Conservation (phyloP, 208 protist species). For the Wallacemonas rigidus region DNA sequence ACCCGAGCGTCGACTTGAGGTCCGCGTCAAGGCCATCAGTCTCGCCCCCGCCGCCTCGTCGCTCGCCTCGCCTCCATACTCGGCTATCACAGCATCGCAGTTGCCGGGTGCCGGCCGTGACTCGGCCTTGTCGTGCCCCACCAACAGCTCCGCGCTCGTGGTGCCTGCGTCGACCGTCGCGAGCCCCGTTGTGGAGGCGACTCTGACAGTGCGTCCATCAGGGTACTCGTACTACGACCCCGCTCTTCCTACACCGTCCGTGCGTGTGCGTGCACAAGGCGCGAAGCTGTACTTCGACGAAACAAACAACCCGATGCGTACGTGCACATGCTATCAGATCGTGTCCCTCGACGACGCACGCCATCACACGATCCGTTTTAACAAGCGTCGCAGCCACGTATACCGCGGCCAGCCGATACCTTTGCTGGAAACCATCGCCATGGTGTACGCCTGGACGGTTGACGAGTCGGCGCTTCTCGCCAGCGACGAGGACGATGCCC, state of each 20-base stretch:
- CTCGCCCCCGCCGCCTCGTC: constrained; percentile 21
- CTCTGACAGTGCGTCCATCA: constrained; percentile 49
- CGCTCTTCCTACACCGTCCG: constrained; percentile 51
- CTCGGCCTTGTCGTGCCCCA: neutral
- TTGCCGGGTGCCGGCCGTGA: neutral
- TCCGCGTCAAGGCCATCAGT: constrained; percentile 55
- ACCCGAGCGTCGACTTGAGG: constrained; percentile 24
- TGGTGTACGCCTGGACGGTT: constrained; percentile 81
- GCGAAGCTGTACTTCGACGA: constrained; percentile 85
- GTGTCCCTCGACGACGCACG: constrained; percentile 58
- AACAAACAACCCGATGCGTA: constrained; percentile 48
- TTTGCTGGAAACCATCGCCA: constrained; percentile 62
- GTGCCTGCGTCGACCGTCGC: constrained; percentile 5
- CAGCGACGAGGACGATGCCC: constrained; percentile 7
- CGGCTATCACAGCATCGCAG: neutral
- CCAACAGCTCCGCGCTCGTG: neutral
- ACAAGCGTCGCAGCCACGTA: constrained; percentile 28
- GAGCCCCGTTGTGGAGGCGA: constrained; percentile 51
- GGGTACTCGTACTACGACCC: constrained; percentile 72
- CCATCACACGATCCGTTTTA: constrained; percentile 59
- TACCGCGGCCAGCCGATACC: constrained; percentile 58
- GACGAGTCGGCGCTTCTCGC: constrained; percentile 10
- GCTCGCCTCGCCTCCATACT: too few species aligned
- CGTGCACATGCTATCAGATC: constrained; percentile 70
- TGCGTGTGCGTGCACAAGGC: constrained; percentile 44